Evolutionary conservation across 768 basidiomycete species (phyloP).

Genomic region (Tulasnella sp.): DNA sequence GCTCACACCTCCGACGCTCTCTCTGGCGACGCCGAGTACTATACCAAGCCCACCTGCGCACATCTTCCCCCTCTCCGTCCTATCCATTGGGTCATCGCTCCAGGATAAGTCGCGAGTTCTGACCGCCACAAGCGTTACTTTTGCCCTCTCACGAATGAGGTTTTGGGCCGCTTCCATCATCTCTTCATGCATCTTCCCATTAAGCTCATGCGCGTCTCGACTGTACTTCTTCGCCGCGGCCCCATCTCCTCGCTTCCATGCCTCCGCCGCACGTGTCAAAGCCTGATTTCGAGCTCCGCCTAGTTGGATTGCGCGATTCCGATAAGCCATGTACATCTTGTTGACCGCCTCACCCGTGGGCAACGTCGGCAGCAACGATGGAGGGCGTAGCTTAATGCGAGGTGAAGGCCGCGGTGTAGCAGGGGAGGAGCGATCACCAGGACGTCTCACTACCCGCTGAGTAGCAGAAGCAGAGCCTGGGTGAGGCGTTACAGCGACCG

Average conservation of each 20-base stretch:
- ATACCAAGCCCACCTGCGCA: constrained; percentile 81
- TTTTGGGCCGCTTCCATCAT: constrained; percentile 75
- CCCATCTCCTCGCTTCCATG: constrained; percentile 91
- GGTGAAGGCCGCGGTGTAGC: constrained; percentile 48
- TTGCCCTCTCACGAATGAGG: constrained; percentile 74
- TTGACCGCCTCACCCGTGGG: constrained; percentile 75
- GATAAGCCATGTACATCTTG: constrained; percentile 78
- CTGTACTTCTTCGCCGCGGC: constrained; percentile 92
- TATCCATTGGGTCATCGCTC: constrained; percentile 78
- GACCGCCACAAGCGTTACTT: constrained; percentile 66
- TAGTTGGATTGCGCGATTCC: constrained; percentile 78
- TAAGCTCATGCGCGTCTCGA: constrained; percentile 86
- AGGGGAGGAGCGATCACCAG: constrained; percentile 5
- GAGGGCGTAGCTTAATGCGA: constrained; percentile 72
- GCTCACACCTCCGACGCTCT: constrained; percentile 40
- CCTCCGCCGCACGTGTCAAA: constrained; percentile 88
- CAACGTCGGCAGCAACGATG: constrained; percentile 77
- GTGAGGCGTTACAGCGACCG: constrained; percentile 15
- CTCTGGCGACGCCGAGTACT: constrained; percentile 71
- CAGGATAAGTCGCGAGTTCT: constrained; percentile 56
- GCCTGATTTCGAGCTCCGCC: constrained; percentile 92
- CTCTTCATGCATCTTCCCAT: constrained; percentile 81
- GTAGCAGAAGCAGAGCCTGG: neutral
- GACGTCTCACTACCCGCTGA: neutral
- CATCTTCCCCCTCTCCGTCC: constrained; percentile 57